These are phyloP conservation scores for Oemleria cerasiformis DNA, from an alignment of 306 rosid species.

Conservation along the genomic window DNA sequence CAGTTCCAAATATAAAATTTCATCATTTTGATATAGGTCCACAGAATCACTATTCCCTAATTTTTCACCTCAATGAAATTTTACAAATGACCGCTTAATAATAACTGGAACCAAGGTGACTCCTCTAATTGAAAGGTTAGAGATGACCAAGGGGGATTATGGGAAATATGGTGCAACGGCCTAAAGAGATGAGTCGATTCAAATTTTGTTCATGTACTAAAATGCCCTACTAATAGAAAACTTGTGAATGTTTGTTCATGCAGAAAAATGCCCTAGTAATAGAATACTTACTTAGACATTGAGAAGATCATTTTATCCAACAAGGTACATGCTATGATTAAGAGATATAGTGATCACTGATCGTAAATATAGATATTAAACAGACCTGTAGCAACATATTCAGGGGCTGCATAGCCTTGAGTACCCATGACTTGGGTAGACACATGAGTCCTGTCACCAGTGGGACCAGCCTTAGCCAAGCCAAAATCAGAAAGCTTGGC, in stretches of 20 bases:
- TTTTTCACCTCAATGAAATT: not conserved
- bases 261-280: not conserved
- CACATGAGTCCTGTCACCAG: constrained; percentile 93
- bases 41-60: not conserved
- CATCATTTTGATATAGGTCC: not conserved
- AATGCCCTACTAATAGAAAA: not conserved
- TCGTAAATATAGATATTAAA: constrained; percentile 16
- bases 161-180: not conserved
- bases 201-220: not conserved
- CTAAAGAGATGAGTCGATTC: not conserved
- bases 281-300: not conserved
- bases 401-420: constrained; percentile 96
- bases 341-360: not conserved
- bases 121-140: not conserved
- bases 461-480: constrained; percentile 92
- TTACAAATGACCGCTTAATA: not conserved
- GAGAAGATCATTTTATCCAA: not conserved
- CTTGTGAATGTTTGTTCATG: too few relatives aligned
- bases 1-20: not conserved
- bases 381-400: constrained; percentile 92
- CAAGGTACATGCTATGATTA: not conserved
- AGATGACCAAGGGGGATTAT: not conserved
- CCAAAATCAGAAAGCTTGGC: constrained; percentile 97
- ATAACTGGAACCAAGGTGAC: not conserved
- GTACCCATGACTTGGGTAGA: constrained; percentile 97